These are phyloP conservation scores for Vitis riparia DNA, from an alignment of 164 flowering plant genomes.

Conservation along the genomic window DNA sequence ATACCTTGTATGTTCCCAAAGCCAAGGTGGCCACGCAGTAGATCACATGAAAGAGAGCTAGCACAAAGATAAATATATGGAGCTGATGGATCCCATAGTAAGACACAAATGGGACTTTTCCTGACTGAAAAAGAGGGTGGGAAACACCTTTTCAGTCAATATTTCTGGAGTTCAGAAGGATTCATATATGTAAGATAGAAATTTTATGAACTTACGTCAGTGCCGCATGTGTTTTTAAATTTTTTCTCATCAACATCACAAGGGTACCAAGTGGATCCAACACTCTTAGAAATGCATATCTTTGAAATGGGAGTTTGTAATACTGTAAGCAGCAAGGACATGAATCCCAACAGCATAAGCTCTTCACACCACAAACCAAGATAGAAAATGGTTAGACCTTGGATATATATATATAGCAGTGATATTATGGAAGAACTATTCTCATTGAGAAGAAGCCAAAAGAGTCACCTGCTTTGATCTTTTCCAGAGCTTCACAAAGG, in stretches of 20 bases:
- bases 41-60: constrained; percentile 63
- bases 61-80: constrained; percentile 72
- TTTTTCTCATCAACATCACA: constrained; percentile 19
- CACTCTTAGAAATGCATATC: constrained; percentile 37
- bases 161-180: no score
- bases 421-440: no score
- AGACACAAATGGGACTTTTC: constrained; percentile 58
- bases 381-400: not conserved
- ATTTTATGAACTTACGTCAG: not conserved
- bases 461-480: constrained; percentile 55
- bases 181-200: no score
- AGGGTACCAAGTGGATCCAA: constrained; percentile 54
- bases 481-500: constrained; percentile 56
- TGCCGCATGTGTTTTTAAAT: not conserved
- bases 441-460: not conserved
- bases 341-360: constrained; percentile 74
- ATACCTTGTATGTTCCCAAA: constrained; percentile 65
- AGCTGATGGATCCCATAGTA: constrained; percentile 67
- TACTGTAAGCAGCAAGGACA: constrained; percentile 62
- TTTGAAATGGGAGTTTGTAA: constrained; percentile 36
- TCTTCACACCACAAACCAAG: constrained; percentile 23
- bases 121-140: constrained; percentile 31
- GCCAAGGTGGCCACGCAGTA: constrained; percentile 54
- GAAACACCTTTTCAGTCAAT: no score
- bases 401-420: no score